A percentile compares a stretch with the other conserved stretches of the same genome.
phyloP scores from a whole-genome alignment of 2,329 filamentous ascomycete genomes.

The Colletotrichum lupini region DNA sequence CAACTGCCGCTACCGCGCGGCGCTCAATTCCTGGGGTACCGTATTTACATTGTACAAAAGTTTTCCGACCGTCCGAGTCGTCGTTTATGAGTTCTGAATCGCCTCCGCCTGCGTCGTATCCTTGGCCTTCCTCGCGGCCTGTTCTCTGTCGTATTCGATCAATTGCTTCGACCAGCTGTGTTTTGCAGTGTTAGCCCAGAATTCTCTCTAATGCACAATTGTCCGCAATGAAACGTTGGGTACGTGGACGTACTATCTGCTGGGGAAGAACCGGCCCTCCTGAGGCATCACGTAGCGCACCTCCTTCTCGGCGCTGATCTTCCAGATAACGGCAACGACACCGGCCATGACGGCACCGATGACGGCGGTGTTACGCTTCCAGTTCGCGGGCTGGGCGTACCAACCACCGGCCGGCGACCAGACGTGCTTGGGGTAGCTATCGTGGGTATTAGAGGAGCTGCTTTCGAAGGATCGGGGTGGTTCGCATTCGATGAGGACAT shows the following conservation, averaged over 20 bases:
- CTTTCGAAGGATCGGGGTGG: constrained; percentile 37
- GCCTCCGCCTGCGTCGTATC: constrained; percentile 37
- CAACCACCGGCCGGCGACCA: constrained; percentile 99
- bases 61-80: constrained; percentile 10
- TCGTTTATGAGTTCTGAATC: constrained; percentile 33
- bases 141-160: constrained; percentile 57
- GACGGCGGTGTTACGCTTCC: constrained; percentile 90
- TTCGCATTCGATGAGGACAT: constrained; percentile 22
- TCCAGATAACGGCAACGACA: constrained; percentile 76
- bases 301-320: constrained; percentile 79
- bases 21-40: constrained; percentile 33
- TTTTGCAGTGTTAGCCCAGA: constrained; percentile 22
- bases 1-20: constrained; percentile 26
- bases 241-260: constrained; percentile 75
- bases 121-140: constrained; percentile 47
- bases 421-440: constrained; percentile 96
- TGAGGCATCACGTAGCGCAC: constrained; percentile 80
- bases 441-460: constrained; percentile 18
- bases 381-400: constrained; percentile 95
- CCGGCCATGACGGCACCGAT: constrained; percentile 76
- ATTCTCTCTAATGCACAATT: neutral
- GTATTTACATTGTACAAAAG: constrained; percentile 33
- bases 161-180: constrained; percentile 58
- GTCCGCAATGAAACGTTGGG: neutral
- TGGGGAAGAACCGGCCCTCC: constrained; percentile 82